Conservation (phyloP, 441 rosid genomes). For the Gossypium trilobum region DNA sequence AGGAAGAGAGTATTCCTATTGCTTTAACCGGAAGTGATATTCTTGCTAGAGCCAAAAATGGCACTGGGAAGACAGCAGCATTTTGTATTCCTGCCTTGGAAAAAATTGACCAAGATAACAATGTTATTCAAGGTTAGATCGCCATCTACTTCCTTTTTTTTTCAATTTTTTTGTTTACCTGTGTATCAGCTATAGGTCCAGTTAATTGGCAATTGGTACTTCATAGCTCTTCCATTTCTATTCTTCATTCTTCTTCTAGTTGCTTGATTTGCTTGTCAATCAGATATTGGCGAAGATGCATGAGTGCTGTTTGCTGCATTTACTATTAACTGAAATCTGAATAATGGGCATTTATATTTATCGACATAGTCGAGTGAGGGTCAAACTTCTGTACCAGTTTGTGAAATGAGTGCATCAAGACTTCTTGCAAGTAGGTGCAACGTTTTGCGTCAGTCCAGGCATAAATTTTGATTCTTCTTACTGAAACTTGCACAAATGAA, state of each 20-base stretch:
- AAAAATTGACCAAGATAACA: slow-evolving; percentile 89
- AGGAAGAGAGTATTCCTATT: slow-evolving; percentile 97
- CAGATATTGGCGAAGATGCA: neutral
- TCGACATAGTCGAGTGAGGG: neutral
- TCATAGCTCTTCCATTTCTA: neutral
- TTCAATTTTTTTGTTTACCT: neutral
- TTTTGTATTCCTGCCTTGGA: slow-evolving; percentile 94
- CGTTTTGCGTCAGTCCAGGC: neutral
- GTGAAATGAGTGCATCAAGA: neutral
- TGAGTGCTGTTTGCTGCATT: neutral
- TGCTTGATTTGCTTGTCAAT: neutral
- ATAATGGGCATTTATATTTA: neutral
- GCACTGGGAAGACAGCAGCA: slow-evolving; percentile 96
- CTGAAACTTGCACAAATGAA: neutral
- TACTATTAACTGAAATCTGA: neutral
- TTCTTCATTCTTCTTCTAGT: neutral
- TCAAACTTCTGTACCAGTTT: neutral
- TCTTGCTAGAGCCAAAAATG: slow-evolving; percentile 97
- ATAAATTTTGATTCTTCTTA: neutral
- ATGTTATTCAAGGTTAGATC: slow-evolving; percentile 75
- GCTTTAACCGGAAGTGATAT: slow-evolving; percentile 96
- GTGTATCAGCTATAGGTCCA: neutral
- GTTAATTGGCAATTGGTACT: neutral
- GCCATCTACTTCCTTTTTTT: neutral
- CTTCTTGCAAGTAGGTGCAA: neutral